Conservation (phyloP, 768 basidiomycete species). For the Austroboletus eburneus region DNA sequence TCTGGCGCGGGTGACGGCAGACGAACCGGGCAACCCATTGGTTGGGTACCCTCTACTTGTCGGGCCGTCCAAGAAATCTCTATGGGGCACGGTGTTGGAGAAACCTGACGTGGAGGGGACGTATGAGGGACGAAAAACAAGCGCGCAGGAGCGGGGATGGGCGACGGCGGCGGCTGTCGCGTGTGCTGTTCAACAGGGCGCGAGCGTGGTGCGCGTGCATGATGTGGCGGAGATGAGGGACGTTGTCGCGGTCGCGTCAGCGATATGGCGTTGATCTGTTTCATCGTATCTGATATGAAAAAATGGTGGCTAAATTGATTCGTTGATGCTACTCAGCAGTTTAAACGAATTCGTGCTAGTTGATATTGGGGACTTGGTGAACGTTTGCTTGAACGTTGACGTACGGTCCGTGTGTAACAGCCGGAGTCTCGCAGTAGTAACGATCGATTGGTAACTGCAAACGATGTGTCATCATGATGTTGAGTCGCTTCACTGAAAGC, state of each 20-base stretch:
- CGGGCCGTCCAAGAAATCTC: conserved; percentile 81
- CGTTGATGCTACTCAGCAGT: too few species aligned
- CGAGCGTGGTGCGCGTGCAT: conserved; percentile 76
- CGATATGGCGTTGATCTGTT: conserved; percentile 48
- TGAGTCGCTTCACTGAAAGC: too few species aligned
- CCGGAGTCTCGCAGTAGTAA: too few species aligned
- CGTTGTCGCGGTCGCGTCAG: conserved; percentile 61
- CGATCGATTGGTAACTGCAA: too few species aligned
- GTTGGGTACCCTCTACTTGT: conserved; percentile 64
- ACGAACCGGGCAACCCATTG: conserved; percentile 44
- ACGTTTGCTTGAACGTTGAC: too few species aligned
- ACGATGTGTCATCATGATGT: too few species aligned
- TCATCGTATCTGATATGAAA: too few species aligned
- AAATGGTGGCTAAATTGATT: too few species aligned
- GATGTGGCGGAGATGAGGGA: conserved; percentile 72
- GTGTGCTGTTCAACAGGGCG: conserved; percentile 71
- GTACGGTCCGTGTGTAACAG: too few species aligned
- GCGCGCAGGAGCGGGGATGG: conserved; percentile 64
- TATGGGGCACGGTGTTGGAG: conserved; percentile 65
- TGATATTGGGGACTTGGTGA: too few species aligned
- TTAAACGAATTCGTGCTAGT: too few species aligned
- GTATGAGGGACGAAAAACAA: conserved; percentile 48
- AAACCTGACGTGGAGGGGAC: conserved; percentile 36
- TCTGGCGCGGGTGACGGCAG: conserved; percentile 43
- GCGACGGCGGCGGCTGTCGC: conserved; percentile 78